A percentile compares a stretch with the other conserved stretches of the same genome.
Conservation (phyloP, 352 stramenopile species). For the Globisporangium barbulae region DNA sequence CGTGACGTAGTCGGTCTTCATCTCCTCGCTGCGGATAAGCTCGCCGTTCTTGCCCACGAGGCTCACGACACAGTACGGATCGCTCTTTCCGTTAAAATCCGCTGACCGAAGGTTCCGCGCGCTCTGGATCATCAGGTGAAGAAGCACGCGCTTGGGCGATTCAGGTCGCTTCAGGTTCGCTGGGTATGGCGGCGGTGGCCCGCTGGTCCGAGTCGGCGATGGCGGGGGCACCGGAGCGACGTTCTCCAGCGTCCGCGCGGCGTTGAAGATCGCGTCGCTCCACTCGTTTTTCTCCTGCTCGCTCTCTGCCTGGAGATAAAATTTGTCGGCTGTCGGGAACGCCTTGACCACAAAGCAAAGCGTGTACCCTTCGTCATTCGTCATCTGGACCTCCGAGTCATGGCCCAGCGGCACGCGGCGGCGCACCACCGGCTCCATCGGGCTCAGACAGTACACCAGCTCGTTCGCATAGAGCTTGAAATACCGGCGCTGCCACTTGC, state of each 20-base stretch:
- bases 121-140: slow-evolving; percentile 51
- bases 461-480: slow-evolving; percentile 63
- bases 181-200: slow-evolving; percentile 14
- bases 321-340: slow-evolving; percentile 30
- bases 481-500: slow-evolving; percentile 61
- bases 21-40: slow-evolving; percentile 50
- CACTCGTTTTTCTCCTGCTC: slow-evolving; percentile 65
- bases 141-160: slow-evolving; percentile 30
- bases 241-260: slow-evolving; percentile 39
- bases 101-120: slow-evolving; percentile 47
- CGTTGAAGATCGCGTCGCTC: slow-evolving; percentile 55
- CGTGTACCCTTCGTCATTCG: slow-evolving; percentile 65
- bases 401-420: slow-evolving; percentile 45
- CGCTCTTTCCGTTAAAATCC: slow-evolving; percentile 64
- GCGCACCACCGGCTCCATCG: slow-evolving; percentile 29
- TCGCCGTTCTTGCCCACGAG: slow-evolving; percentile 59
- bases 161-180: slow-evolving; percentile 11
- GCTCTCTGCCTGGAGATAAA: slow-evolving; percentile 65
- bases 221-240: slow-evolving; percentile 10
- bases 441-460: slow-evolving; percentile 54
- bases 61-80: slow-evolving; percentile 68
- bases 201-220: slow-evolving; percentile 3
- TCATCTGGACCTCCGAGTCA: slow-evolving; percentile 49
- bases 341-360: slow-evolving; percentile 56
- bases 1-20: slow-evolving; percentile 48